Evolutionary conservation across 202 grass and related monocot species (phyloP).

Genomic region (Setaria viridis): DNA sequence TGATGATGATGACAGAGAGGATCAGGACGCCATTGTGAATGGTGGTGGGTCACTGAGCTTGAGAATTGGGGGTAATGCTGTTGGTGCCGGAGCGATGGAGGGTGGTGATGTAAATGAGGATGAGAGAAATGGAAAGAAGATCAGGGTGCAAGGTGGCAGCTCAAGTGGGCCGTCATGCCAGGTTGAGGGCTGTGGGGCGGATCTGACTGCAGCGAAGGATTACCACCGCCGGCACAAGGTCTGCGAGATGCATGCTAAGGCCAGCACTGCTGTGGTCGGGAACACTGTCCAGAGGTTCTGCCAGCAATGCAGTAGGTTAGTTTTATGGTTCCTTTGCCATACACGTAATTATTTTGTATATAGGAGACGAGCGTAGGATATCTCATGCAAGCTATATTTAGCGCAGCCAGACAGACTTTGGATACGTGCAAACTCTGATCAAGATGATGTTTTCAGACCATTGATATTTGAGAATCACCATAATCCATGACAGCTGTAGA

Average conservation of each 20-base stretch:
- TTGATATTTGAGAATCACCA: slow-evolving; percentile 9
- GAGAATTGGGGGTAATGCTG: slow-evolving; percentile 46
- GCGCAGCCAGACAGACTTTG: background rate
- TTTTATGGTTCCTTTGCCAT: slow-evolving; percentile 20
- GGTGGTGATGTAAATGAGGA: slow-evolving; percentile 41
- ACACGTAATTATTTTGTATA: slow-evolving; percentile 17
- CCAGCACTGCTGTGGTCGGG: slow-evolving; percentile 69
- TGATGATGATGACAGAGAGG: slow-evolving; percentile 41
- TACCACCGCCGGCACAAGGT: slow-evolving; percentile 96
- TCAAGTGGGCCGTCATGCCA: slow-evolving; percentile 67
- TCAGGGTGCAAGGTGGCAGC: slow-evolving; percentile 64
- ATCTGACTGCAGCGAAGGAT: slow-evolving; percentile 82
- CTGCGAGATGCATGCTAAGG: slow-evolving; percentile 99
- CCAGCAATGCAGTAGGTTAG: slow-evolving; percentile 98
- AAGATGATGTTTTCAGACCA: slow-evolving; percentile 17
- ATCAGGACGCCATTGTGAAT: slow-evolving; percentile 26
- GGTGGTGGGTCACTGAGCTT: slow-evolving; percentile 54
- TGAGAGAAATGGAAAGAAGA: slow-evolving; percentile 78
- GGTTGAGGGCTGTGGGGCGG: slow-evolving; percentile 80
- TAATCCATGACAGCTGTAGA: background rate
- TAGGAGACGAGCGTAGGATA: slow-evolving; percentile 5
- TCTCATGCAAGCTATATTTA: slow-evolving; percentile 27
- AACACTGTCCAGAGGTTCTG: slow-evolving; percentile 89
- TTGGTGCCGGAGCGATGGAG: slow-evolving; percentile 23
- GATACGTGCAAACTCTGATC: slow-evolving; percentile 3